Evolutionary conservation across 768 basidiomycete genomes (phyloP).

Genomic region (Tricholoma furcatifolium): DNA sequence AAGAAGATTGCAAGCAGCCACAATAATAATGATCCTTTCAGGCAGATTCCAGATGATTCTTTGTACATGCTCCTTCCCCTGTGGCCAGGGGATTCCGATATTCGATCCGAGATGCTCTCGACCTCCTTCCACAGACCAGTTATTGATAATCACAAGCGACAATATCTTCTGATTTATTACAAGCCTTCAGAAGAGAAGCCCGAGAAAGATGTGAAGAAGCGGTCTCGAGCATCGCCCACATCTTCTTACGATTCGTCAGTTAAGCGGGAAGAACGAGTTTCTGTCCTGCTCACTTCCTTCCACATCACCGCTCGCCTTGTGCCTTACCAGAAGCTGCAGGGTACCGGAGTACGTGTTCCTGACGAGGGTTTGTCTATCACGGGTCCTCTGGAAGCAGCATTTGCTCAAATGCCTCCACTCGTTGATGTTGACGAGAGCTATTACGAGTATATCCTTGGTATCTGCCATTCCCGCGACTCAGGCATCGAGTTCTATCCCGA

Average conservation of each 20-base stretch:
- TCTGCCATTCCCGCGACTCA: constrained; percentile 57
- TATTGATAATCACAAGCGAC: constrained; percentile 51
- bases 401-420: constrained; percentile 41
- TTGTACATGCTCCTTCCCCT: constrained; percentile 83
- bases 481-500: constrained; percentile 83
- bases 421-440: constrained; percentile 32
- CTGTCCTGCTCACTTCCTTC: constrained; percentile 62
- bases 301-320: constrained; percentile 75
- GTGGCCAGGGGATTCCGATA: constrained; percentile 78
- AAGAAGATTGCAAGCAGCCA: constrained; percentile 26
- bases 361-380: constrained; percentile 67
- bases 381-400: constrained; percentile 56
- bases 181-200: constrained; percentile 31
- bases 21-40: constrained; percentile 47
- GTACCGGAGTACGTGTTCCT: constrained; percentile 72
- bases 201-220: constrained; percentile 41
- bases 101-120: constrained; percentile 28
- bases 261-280: constrained; percentile 37
- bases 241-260: constrained; percentile 32
- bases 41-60: constrained; percentile 62
- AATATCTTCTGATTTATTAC: constrained; percentile 81
- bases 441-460: constrained; percentile 52
- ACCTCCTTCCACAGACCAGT: constrained; percentile 30
- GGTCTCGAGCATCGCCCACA: constrained; percentile 36
- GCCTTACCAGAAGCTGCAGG: constrained; percentile 66